Conservation (phyloP, 305 asterid genomes). For the Striga hermonthica region DNA sequence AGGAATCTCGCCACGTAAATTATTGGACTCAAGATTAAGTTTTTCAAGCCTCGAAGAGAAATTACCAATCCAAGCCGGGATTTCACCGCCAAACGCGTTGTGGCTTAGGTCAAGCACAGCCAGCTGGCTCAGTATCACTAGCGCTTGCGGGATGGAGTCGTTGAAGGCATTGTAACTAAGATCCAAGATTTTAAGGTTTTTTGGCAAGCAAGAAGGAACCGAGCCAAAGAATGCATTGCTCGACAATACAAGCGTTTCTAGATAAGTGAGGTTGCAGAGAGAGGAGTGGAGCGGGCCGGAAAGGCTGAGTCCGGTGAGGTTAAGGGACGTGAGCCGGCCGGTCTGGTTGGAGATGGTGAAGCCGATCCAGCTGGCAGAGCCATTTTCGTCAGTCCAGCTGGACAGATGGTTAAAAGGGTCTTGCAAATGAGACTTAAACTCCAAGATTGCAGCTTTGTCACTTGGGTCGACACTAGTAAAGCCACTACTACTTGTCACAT, state of each 20-base stretch:
- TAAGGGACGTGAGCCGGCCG: slow-evolving; percentile 57
- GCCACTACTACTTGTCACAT: background rate
- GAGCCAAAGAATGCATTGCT: slow-evolving; percentile 53
- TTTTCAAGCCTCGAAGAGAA: slow-evolving; percentile 51
- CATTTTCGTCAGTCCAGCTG: slow-evolving; percentile 38
- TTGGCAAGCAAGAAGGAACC: slow-evolving; percentile 56
- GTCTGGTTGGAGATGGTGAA: slow-evolving; percentile 53
- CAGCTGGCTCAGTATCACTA: background rate
- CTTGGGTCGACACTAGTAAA: slow-evolving; percentile 29
- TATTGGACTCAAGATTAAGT: slow-evolving; percentile 57
- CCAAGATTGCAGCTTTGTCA: slow-evolving; percentile 57
- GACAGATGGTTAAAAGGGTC: slow-evolving; percentile 46
- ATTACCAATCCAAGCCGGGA: slow-evolving; percentile 70
- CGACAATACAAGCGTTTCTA: slow-evolving; percentile 59
- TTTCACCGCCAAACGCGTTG: slow-evolving; percentile 45
- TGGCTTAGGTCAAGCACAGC: slow-evolving; percentile 26
- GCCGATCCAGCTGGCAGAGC: slow-evolving; percentile 46
- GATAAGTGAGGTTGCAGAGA: slow-evolving; percentile 64
- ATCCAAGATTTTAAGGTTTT: slow-evolving; percentile 48
- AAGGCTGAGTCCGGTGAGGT: slow-evolving; percentile 62
- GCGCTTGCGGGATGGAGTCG: background rate
- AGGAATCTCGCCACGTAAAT: slow-evolving; percentile 59
- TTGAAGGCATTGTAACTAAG: slow-evolving; percentile 32
- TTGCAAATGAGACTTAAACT: slow-evolving; percentile 56
- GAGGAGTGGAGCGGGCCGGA: slow-evolving; percentile 59